Base-by-base conservation (phyloP, 495 filamentous ascomycete species). In the Barbatosphaeria neglecta region DNA sequence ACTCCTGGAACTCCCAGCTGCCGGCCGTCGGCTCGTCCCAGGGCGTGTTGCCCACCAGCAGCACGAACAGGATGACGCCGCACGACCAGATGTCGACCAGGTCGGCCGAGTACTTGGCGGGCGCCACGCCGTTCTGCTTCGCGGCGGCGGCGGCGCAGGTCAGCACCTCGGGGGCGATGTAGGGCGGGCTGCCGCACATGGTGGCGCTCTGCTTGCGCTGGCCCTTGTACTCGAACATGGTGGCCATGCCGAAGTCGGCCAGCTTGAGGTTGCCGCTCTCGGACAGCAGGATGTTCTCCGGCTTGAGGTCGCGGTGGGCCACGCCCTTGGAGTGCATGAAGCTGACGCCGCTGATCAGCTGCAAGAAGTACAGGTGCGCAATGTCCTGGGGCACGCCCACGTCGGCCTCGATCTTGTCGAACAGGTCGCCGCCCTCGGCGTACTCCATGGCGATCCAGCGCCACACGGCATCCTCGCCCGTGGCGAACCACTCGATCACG, bases 351-450 rank as follows among this genome's bases (percentile, higher is more conserved):
- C 80, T 81, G 54, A 96, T 76, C 41, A 99, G 74, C 61, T 99
- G 93, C 1, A 81, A 78, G 64, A 99, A 99, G 65, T 96, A 99
- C 43, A 96, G 78, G 55, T 97, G 92, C 24, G 90, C 90, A 54
- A 99, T 83, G 63, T 95, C 86, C 63, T 95, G 84, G 9, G 79
- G 75, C 10, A 96, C 85, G 45, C 93, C 92, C 23, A 87, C 84
- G 63, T 98, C 92, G 3, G 92, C 88, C 63, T 98, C 92, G 58
- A 98, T 96, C 69, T 98, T 98, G 76, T 98, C 92, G 68, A 99
- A 99, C 11, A 99, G 76, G 61, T 99, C 92, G 13, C 92, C 92
- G 37, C 92, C 92, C 50, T 90, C 87, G 37, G 92, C 92, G 54
- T 87, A 81, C 62, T 99, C 92, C 89, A 99, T 96, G 13, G 87